Evolutionary conservation across 1,284 basidiomycete species (phyloP).

Genomic region (Irpex sp.): DNA sequence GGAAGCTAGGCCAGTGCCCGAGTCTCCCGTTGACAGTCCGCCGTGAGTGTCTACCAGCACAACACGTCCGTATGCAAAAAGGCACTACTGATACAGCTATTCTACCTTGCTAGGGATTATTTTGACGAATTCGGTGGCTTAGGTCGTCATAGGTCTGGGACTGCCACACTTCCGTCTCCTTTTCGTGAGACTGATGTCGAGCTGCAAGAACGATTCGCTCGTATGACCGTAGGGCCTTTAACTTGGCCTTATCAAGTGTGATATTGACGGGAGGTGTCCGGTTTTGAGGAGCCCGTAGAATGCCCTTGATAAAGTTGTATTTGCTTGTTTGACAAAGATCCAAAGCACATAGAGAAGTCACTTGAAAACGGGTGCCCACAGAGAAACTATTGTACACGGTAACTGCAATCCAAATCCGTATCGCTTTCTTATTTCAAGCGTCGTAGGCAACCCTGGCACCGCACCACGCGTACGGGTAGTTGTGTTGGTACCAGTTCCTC

Average conservation of each 20-base stretch:
- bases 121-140: background rate
- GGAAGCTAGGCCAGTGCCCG: background rate
- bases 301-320: no score
- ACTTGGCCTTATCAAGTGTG: background rate
- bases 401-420: background rate
- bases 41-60: background rate
- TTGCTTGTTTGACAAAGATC: no score
- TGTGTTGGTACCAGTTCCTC: constrained; percentile 83
- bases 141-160: background rate
- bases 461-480: constrained; percentile 73
- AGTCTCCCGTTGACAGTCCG: background rate
- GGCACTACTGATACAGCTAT: background rate
- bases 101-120: background rate
- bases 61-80: background rate
- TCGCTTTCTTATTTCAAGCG: constrained; percentile 12
- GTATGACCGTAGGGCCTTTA: background rate
- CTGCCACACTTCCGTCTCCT: background rate
- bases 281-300: background rate
- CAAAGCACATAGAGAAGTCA: background rate
- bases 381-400: background rate
- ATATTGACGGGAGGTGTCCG: background rate
- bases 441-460: constrained; percentile 77
- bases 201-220: background rate
- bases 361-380: background rate
- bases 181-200: background rate